phyloP scores from a whole-genome alignment of 352 stramenopile species.

The Pythium rhizo-oryzae region DNA sequence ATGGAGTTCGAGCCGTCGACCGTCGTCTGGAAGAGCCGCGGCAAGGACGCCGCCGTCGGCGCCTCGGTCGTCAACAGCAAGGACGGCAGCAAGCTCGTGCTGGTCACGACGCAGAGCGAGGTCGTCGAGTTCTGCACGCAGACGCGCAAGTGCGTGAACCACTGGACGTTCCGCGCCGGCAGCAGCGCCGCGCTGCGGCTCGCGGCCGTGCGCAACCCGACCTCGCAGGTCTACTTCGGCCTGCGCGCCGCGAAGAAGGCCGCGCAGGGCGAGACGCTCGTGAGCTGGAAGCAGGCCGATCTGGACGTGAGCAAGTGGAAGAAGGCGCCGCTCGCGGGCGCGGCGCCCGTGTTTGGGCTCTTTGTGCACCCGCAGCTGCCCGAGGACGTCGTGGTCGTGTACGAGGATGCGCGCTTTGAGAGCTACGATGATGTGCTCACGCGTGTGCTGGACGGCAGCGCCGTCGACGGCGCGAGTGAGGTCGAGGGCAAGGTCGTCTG shows the following conservation, averaged over 20 bases:
- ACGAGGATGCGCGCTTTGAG: conserved; percentile 60
- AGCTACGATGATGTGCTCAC: conserved; percentile 57
- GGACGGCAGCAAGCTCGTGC: conserved; percentile 57
- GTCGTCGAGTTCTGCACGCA: conserved; percentile 68
- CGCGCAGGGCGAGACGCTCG: conserved; percentile 39
- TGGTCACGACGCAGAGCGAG: conserved; percentile 66
- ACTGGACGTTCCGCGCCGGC: conserved; percentile 72
- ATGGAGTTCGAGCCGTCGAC: conserved; percentile 79
- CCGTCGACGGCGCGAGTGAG: conserved; percentile 22
- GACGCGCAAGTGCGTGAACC: conserved; percentile 71
- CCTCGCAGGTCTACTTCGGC: conserved; percentile 59
- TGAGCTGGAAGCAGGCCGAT: conserved; percentile 65
- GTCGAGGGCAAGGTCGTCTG: conserved; percentile 47
- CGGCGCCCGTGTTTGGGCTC: conserved; percentile 34
- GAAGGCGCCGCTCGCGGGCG: conserved; percentile 34
- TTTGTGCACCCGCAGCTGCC: conserved; percentile 66
- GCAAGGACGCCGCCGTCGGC: conserved; percentile 49
- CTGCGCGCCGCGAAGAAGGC: conserved; percentile 57
- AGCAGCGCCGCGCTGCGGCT: conserved; percentile 50
- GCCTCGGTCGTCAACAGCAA: conserved; percentile 42
- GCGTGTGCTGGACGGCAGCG: conserved; percentile 44
- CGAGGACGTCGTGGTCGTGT: conserved; percentile 69
- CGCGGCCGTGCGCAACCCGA: conserved; percentile 57
- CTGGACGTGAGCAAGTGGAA: conserved; percentile 70
- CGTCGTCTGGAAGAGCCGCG: conserved; percentile 65